Percentiles rank a stretch among this genome's conserved stretches.
Conservation (phyloP, 2,329 filamentous ascomycete species). For the Aspergillus melleus region DNA sequence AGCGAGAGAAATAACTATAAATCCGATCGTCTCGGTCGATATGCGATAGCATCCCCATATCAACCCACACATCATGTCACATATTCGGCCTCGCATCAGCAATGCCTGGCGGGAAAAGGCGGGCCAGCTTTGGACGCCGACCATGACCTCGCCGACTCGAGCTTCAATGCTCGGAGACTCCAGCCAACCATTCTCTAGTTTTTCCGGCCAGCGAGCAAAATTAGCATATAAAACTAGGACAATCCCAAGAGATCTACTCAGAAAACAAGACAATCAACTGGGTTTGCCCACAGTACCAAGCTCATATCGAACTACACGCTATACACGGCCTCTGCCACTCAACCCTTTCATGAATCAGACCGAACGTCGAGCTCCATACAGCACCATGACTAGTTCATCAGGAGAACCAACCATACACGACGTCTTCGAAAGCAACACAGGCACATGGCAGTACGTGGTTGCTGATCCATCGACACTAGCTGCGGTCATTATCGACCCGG, state of each 20-base stretch:
- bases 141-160: background rate
- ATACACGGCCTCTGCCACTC: background rate
- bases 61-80: background rate
- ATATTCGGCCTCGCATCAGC: background rate
- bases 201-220: background rate
- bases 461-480: conserved; percentile 51
- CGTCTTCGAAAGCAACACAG: conserved; percentile 45
- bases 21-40: background rate
- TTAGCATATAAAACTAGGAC: background rate
- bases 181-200: background rate
- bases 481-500: conserved; percentile 63
- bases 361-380: background rate
- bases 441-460: conserved; percentile 64
- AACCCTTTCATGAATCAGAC: background rate
- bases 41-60: no score
- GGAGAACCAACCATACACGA: conserved; percentile 28
- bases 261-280: background rate
- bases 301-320: background rate
- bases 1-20: background rate
- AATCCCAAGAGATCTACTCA: background rate
- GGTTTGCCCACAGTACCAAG: background rate
- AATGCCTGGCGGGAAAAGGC: background rate
- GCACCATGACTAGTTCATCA: background rate
- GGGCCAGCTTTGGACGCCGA: background rate
- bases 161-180: background rate